Evolutionary conservation across 1,284 basidiomycete species (phyloP).

Genomic region (Boletus sp.): DNA sequence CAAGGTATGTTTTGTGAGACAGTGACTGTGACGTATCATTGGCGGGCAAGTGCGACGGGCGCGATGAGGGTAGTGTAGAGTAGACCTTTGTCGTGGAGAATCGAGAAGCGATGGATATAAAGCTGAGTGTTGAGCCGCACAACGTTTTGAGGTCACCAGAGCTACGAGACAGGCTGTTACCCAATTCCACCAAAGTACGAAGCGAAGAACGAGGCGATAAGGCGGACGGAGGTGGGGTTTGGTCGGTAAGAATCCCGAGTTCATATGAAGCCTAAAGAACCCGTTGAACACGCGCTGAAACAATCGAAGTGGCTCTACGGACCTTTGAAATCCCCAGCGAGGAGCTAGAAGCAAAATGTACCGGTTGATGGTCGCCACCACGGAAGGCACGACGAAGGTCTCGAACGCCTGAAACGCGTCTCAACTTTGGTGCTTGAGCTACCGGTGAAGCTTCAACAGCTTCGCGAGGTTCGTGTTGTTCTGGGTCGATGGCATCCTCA

Average conservation of each 20-base stretch:
- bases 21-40: slow-evolving; percentile 16
- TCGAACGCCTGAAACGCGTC: slow-evolving; percentile 31
- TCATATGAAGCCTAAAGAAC: slow-evolving; percentile 26
- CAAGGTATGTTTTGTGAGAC: slow-evolving; percentile 13
- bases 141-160: slow-evolving; percentile 28
- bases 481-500: slow-evolving; percentile 23
- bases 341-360: slow-evolving; percentile 12
- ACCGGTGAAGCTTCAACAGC: background rate
- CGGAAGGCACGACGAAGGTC: slow-evolving; percentile 34
- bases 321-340: slow-evolving; percentile 28
- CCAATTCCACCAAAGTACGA: slow-evolving; percentile 32
- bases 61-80: slow-evolving; percentile 15
- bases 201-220: slow-evolving; percentile 31
- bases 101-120: slow-evolving; percentile 28
- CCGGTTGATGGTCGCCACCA: slow-evolving; percentile 12
- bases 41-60: slow-evolving; percentile 10
- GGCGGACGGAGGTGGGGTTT: slow-evolving; percentile 11
- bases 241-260: slow-evolving; percentile 26
- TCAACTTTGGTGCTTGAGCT: slow-evolving; percentile 19
- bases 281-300: slow-evolving; percentile 6
- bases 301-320: slow-evolving; percentile 9
- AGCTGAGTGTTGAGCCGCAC: slow-evolving; percentile 28
- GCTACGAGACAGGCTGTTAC: slow-evolving; percentile 6
- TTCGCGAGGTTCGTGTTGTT: slow-evolving; percentile 11
- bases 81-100: slow-evolving; percentile 18